Evolutionary conservation across 2,329 filamentous ascomycete genomes (phyloP), one percentile per base, ranked within the genome.

Genomic region (Pseudogymnoascus pannorum): DNA sequence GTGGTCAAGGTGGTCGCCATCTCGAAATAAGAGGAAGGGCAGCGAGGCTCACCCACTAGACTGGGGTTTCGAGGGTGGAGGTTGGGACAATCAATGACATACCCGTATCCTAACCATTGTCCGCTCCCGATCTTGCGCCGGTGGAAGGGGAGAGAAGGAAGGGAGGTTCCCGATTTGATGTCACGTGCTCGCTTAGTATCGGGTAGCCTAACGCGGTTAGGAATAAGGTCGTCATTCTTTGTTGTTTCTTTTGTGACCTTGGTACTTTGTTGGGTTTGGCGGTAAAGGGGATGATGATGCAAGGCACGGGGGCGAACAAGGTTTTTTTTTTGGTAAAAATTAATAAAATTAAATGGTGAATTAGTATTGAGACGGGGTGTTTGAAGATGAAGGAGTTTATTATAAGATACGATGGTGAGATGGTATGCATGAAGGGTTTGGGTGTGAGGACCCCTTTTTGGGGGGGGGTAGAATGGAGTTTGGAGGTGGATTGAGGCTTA

Each of bases 1-100:
- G 33, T 35, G 33, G 33, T 35, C 33, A 4, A n/a, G 33, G 33
- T 35, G 33, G 33, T 35, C 11, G 33, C 33, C 12, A 35, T 35
- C 33, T 35, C 33, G 6, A 40, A 33, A 60, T 58, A 40, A 62
- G 58, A 57, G 31, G 24, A 60, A 60, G 48, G 62, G 44, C 44
- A n/a, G n/a, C n/a, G n/a, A n/a, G n/a, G n/a, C n/a, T n/a, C n/a
- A n/a, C n/a, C n/a, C n/a, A n/a, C n/a, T n/a, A n/a, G n/a, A n/a
- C n/a, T n/a, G n/a, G n/a, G n/a, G n/a, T n/a, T n/a, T n/a, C n/a
- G n/a, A n/a, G n/a, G n/a, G n/a, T n/a, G n/a, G n/a, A n/a, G n/a
- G n/a, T n/a, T n/a, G n/a, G n/a, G n/a, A n/a, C n/a, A n/a, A n/a
- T n/a, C n/a, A n/a, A n/a, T n/a, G n/a, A n/a, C n/a, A n/a, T n/a